phyloP scores from a whole-genome alignment of 2,329 filamentous ascomycete genomes.

The Talaromyces marneffei region DNA sequence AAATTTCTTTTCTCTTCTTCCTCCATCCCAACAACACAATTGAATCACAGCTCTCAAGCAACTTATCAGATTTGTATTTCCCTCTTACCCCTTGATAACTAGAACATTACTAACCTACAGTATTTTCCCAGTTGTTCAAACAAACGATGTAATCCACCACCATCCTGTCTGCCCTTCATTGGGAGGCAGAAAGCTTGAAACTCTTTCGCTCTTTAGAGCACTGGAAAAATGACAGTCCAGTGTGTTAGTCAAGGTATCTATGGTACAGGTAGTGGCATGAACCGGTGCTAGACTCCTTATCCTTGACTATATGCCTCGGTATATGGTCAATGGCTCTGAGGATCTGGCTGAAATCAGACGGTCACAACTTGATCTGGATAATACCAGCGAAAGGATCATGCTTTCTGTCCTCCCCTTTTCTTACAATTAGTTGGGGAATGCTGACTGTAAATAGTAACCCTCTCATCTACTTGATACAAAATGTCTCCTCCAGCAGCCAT shows the following conservation, averaged over 20 bases:
- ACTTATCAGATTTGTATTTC: conserved; percentile 10
- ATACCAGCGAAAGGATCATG: conserved; percentile 99
- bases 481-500: conserved; percentile 78
- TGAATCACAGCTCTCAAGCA: not conserved
- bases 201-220: conserved; percentile 32
- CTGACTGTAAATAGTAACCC: conserved; percentile 31
- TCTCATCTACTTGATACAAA: conserved; percentile 34
- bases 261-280: conserved; percentile 51
- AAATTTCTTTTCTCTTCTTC: conserved; percentile 13
- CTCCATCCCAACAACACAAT: conserved; percentile 8
- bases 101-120: conserved; percentile 6
- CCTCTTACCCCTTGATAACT: not conserved
- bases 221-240: conserved; percentile 8
- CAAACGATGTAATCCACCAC: conserved; percentile 23
- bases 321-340: not conserved
- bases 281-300: conserved; percentile 54
- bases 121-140: conserved; percentile 1
- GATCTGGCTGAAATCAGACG: conserved; percentile 71
- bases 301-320: not conserved
- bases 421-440: conserved; percentile 27
- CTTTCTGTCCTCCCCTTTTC: conserved; percentile 50
- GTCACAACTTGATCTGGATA: conserved; percentile 97
- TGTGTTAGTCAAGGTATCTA: conserved; percentile 44
- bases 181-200: conserved; percentile 34
- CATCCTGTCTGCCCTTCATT: conserved; percentile 18